phyloP scores from a whole-genome alignment of 208 protist genomes.

The Novymonas esmeraldas region DNA sequence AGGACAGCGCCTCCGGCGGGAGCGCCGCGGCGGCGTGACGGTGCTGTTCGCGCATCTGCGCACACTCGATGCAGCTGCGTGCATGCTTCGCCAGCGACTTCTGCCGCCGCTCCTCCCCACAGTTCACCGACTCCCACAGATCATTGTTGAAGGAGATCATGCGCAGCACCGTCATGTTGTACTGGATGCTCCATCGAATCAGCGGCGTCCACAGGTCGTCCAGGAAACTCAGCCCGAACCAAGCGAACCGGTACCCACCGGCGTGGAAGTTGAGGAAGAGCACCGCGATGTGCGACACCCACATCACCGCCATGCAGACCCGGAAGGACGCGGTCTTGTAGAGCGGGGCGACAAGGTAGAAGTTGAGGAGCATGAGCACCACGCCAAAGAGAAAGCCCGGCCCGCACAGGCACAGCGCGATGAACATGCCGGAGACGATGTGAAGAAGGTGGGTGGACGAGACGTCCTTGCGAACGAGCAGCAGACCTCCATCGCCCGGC shows the following conservation, averaged over 20 bases:
- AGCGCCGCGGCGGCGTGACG: constrained; percentile 1
- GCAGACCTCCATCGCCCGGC: background rate
- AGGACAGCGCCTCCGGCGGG: constrained; percentile 31
- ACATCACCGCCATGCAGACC: constrained; percentile 52
- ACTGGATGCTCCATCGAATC: constrained; percentile 65
- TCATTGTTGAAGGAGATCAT: constrained; percentile 80
- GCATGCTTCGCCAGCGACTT: constrained; percentile 33
- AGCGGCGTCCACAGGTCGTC: constrained; percentile 26
- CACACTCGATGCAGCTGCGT: constrained; percentile 44
- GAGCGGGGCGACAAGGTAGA: constrained; percentile 38
- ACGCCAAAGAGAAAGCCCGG: constrained; percentile 47
- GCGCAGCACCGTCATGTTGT: constrained; percentile 78
- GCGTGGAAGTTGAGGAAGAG: constrained; percentile 52
- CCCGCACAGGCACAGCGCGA: constrained; percentile 44
- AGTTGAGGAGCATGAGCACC: constrained; percentile 59
- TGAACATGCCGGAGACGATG: constrained; percentile 32
- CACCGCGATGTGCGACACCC: constrained; percentile 40
- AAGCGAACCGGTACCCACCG: constrained; percentile 42
- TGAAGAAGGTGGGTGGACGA: constrained; percentile 41
- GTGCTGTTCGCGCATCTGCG: constrained; percentile 38
- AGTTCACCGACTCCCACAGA: constrained; percentile 36
- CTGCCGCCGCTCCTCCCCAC: constrained; percentile 16
- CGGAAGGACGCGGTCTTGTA: constrained; percentile 44
- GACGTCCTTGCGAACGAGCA: constrained; percentile 5
- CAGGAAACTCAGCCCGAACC: constrained; percentile 47